These are phyloP conservation scores for Hippophae rhamnoides DNA, from an alignment of 306 rosid species.

Conservation along the genomic window DNA sequence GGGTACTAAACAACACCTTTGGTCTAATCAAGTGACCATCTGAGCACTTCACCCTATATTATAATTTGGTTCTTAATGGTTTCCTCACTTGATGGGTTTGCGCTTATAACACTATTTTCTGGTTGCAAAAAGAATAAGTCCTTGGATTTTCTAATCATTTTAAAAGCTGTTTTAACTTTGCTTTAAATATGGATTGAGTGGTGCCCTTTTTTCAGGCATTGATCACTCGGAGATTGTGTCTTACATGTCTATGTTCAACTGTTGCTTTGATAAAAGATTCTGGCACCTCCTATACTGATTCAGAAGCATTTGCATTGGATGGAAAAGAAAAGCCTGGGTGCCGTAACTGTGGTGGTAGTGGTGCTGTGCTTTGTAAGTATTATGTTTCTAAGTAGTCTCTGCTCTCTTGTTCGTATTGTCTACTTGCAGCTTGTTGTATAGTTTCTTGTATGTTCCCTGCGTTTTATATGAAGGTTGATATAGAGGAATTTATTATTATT, in stretches of 20 bases:
- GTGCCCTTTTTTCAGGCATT: constrained; percentile 7
- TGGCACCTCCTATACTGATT: constrained; percentile 22
- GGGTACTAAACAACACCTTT: no score
- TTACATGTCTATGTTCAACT: constrained; percentile 60
- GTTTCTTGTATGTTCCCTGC: not conserved
- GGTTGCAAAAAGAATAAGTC: no score
- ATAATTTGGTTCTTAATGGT: no score
- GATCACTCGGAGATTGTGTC: constrained; percentile 63
- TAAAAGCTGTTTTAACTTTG: no score
- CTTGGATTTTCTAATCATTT: constrained; percentile 23
- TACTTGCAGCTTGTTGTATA: not conserved
- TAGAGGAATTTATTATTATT: no score
- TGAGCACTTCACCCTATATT: no score
- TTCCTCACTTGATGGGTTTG: no score
- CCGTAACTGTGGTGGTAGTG: constrained; percentile 83
- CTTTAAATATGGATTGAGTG: no score
- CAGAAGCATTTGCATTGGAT: constrained; percentile 44
- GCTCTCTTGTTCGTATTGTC: not conserved
- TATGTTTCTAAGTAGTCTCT: not conserved
- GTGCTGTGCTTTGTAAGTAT: constrained; percentile 72
- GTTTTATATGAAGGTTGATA: no score
- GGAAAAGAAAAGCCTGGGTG: constrained; percentile 56
- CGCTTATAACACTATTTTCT: no score
- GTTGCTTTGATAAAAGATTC: constrained; percentile 29
- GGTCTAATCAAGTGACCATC: no score